phyloP scores from a whole-genome alignment of 1,139 yeast genomes.

The Sugiyamaella japonica region DNA sequence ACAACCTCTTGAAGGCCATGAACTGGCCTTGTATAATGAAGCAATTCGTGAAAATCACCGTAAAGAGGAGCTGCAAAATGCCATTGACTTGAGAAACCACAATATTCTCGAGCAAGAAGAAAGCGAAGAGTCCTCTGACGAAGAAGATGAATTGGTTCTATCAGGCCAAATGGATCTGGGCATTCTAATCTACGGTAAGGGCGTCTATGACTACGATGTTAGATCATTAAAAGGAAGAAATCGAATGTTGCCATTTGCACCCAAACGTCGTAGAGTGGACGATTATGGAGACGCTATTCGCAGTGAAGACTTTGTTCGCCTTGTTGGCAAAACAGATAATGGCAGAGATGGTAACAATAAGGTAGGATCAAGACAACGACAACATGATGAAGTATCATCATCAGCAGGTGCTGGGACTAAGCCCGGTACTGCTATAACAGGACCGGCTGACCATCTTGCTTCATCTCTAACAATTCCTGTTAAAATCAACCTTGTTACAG shows the following conservation, averaged over 20 bases:
- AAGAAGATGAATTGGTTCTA: conserved; percentile 35
- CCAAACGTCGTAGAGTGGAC: conserved; percentile 61
- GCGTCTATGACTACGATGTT: conserved; percentile 58
- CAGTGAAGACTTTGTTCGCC: conserved; percentile 56
- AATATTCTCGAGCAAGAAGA: conserved; percentile 54
- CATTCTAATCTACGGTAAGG: conserved; percentile 43
- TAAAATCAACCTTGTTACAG: conserved; percentile 43
- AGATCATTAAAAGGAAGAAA: conserved; percentile 61
- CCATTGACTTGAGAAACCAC: conserved; percentile 56
- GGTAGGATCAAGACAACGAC: conserved; percentile 43
- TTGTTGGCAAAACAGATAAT: conserved; percentile 25
- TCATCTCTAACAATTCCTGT: conserved; percentile 50
- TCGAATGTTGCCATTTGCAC: conserved; percentile 74
- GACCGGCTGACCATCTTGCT: conserved; percentile 39
- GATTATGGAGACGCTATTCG: conserved; percentile 82
- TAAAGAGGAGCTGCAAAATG: conserved; percentile 53
- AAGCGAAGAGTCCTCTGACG: conserved; percentile 36
- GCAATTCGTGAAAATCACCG: conserved; percentile 42
- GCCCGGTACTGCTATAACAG: background rate
- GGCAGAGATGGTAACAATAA: conserved; percentile 22
- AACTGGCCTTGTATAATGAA: conserved; percentile 37
- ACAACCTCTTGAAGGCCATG: conserved; percentile 40
- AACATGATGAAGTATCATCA: conserved; percentile 29
- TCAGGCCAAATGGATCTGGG: conserved; percentile 38
- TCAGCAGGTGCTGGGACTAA: no score